These are phyloP conservation scores for Malus hybrid DNA, from an alignment of 331 rosid genomes.

Conservation along the genomic window DNA sequence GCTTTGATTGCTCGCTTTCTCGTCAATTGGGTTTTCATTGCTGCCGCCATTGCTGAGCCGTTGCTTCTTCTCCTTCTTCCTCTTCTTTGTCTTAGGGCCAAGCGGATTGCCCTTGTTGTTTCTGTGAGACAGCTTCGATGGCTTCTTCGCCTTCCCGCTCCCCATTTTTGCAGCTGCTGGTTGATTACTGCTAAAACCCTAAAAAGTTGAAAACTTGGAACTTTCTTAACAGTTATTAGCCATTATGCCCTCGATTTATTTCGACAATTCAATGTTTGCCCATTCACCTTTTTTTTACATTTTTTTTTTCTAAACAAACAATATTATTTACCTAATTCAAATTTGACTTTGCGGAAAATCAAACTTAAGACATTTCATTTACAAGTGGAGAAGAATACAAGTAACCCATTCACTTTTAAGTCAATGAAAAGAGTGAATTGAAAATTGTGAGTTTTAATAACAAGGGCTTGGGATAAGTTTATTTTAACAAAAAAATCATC, in stretches of 20 bases:
- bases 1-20: background rate
- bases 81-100: constrained; percentile 5
- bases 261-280: too few species aligned
- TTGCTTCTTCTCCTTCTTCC: constrained; percentile 8
- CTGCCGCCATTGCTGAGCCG: background rate
- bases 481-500: too few species aligned
- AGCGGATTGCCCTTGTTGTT: constrained; percentile 12
- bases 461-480: too few species aligned
- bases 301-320: too few species aligned
- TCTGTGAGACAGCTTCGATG: background rate
- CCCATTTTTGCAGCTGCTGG: constrained; percentile 1
- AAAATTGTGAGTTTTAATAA: too few species aligned
- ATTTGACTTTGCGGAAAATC: too few species aligned
- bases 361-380: too few species aligned
- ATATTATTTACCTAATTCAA: too few species aligned
- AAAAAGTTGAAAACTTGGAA: background rate
- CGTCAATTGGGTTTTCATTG: background rate
- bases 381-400: too few species aligned
- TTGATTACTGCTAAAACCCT: background rate
- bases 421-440: background rate
- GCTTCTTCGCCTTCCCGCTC: background rate
- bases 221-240: background rate
- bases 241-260: too few species aligned
- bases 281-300: too few species aligned
- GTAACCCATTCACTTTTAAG: background rate